Conservation (phyloP, 805 yeast species). For the Nematodospora valgi region DNA sequence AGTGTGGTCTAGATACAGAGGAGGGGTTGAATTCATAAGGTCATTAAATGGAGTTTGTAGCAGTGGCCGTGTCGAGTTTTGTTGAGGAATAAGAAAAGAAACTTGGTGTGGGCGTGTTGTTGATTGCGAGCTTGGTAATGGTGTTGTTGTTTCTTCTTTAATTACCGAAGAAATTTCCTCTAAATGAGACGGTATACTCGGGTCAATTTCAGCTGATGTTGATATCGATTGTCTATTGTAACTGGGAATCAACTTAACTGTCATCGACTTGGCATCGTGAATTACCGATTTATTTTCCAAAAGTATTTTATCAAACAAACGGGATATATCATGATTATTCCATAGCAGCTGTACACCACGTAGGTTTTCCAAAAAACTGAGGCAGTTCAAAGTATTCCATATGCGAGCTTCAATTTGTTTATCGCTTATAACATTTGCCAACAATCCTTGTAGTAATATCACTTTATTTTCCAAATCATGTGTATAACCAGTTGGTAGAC, state of each 20-base stretch:
- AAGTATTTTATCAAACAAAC: constrained; percentile 11
- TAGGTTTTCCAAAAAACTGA: constrained; percentile 2
- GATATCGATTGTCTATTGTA: too few relatives aligned
- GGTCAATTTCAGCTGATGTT: too few relatives aligned
- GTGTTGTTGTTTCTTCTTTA: background rate
- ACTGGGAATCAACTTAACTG: background rate
- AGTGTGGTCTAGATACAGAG: too few relatives aligned
- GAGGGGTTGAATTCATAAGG: background rate
- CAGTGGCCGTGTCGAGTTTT: too few relatives aligned
- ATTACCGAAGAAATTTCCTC: too few relatives aligned
- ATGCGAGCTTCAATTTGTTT: background rate
- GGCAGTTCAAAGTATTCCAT: background rate
- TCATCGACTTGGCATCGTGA: constrained; percentile 2
- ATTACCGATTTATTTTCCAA: constrained; percentile 5
- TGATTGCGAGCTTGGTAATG: background rate
- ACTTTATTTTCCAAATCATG: constrained; percentile 18
- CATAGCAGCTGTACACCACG: constrained; percentile 2
- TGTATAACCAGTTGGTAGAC: constrained; percentile 20
- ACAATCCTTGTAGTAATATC: constrained; percentile 13
- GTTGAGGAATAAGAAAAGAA: background rate
- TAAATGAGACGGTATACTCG: too few relatives aligned
- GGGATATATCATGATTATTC: constrained; percentile 3
- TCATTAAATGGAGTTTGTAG: constrained; percentile 1
- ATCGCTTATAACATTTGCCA: constrained; percentile 4
- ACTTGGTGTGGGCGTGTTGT: too few relatives aligned